These are phyloP conservation scores for Tremella yokohamensis DNA, from an alignment of 768 basidiomycete genomes.

Conservation along the genomic window DNA sequence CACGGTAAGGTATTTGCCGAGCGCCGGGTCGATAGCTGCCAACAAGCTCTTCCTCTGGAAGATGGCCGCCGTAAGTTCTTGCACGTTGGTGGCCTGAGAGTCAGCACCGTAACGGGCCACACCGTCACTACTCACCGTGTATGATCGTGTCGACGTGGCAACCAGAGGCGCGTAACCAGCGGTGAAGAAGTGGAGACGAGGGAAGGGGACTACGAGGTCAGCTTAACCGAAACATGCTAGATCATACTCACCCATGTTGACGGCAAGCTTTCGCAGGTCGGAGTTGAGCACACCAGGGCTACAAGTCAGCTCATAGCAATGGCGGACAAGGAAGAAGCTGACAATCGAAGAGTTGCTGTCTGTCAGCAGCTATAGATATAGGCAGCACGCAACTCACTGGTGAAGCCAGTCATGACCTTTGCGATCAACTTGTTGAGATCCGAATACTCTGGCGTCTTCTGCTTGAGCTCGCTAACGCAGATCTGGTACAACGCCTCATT, in stretches of 20 bases:
- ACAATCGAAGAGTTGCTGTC: constrained; percentile 44
- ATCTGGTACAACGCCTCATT: constrained; percentile 54
- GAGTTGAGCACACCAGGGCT: constrained; percentile 51
- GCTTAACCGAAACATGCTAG: not conserved
- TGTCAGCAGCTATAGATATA: constrained; percentile 4
- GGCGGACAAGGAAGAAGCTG: not conserved
- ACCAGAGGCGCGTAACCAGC: constrained; percentile 65
- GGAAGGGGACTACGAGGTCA: constrained; percentile 73
- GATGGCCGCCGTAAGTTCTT: constrained; percentile 38
- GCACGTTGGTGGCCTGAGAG: constrained; percentile 31
- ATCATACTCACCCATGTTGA: constrained; percentile 44
- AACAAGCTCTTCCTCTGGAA: constrained; percentile 37
- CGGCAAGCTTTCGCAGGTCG: constrained; percentile 50
- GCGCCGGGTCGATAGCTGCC: constrained; percentile 42
- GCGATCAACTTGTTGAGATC: constrained; percentile 64
- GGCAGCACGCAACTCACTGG: constrained; percentile 53
- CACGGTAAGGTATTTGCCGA: constrained; percentile 48
- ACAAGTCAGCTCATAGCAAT: constrained; percentile 8
- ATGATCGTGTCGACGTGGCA: constrained; percentile 22
- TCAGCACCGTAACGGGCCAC: not conserved
- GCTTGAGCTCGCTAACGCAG: constrained; percentile 44
- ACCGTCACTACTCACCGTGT: constrained; percentile 30
- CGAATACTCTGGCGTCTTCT: constrained; percentile 43
- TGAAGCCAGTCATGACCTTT: constrained; percentile 90
- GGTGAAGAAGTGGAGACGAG: constrained; percentile 99